Percentiles rank a stretch among this genome's conserved stretches.
These are phyloP conservation scores for Royoungia palumana DNA, from an alignment of 768 basidiomycete species.

Conservation along the genomic window DNA sequence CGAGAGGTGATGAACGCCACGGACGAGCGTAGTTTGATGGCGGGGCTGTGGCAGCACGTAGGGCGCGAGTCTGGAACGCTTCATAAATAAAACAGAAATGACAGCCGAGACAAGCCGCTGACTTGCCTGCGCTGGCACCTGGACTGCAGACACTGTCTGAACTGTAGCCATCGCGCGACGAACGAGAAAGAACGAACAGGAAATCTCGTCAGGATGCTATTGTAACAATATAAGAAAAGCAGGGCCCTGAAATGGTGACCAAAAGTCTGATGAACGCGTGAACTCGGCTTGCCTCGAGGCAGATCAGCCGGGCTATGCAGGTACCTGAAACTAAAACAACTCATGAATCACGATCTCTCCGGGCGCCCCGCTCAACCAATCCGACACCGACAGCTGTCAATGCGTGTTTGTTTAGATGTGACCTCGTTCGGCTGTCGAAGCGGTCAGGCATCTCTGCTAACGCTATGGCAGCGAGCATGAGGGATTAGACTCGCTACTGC, in stretches of 20 bases:
- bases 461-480: too few relatives aligned
- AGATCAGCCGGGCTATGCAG: conserved; percentile 5
- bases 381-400: background rate
- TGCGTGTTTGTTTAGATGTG: too few relatives aligned
- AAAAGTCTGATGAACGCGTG: conserved; percentile 19
- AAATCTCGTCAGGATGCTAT: too few relatives aligned
- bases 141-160: background rate
- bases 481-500: too few relatives aligned
- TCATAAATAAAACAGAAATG: too few relatives aligned
- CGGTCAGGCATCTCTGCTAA: too few relatives aligned
- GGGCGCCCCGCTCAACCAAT: background rate
- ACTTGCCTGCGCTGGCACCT: conserved; percentile 14
- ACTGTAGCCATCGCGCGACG: too few relatives aligned
- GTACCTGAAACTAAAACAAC: conserved; percentile 11
- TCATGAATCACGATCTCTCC: background rate
- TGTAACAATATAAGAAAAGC: background rate
- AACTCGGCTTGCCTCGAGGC: conserved; percentile 17
- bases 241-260: conserved; percentile 5
- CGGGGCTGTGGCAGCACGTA: conserved; percentile 5
- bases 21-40: conserved; percentile 20
- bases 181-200: too few relatives aligned
- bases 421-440: too few relatives aligned
- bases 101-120: too few relatives aligned
- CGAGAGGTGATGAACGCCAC: conserved; percentile 30
- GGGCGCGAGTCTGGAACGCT: conserved; percentile 13